Evolutionary conservation across 148 eudicot species (phyloP).

Genomic region (Silene conica): DNA sequence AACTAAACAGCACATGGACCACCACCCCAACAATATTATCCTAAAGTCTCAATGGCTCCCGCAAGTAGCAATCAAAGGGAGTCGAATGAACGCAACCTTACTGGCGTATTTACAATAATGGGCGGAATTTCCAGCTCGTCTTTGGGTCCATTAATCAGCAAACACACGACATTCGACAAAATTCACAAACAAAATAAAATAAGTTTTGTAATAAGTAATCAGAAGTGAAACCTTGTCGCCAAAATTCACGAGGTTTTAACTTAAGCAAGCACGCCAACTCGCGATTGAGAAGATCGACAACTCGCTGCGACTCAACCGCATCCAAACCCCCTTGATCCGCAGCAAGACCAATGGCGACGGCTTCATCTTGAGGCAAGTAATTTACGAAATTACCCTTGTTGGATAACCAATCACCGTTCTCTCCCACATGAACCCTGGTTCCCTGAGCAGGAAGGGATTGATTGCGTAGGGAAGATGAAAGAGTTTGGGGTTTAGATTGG

Average conservation of each 20-base stretch:
- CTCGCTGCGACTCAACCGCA: constrained; percentile 74
- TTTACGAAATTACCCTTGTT: constrained; percentile 53
- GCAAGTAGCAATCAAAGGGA: no score
- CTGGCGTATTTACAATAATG: no score
- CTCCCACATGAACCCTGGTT: not conserved
- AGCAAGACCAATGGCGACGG: constrained; percentile 76
- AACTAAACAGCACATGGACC: not conserved
- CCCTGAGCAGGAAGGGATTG: not conserved
- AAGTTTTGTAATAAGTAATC: no score
- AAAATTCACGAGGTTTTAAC: constrained; percentile 63
- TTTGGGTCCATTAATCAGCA: no score
- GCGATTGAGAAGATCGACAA: constrained; percentile 74
- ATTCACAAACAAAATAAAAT: not conserved
- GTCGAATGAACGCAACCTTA: no score
- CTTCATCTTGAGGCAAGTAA: constrained; percentile 93
- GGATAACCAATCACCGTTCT: constrained; percentile 1
- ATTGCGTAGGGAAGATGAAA: not conserved
- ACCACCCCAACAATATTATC: not conserved
- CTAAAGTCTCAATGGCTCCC: not conserved
- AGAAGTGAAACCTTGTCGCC: constrained; percentile 55
- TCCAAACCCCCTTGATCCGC: constrained; percentile 79
- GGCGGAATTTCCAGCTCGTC: no score
- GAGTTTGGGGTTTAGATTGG: not conserved
- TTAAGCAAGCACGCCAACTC: constrained; percentile 68
- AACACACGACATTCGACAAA: no score